Evolutionary conservation across 164 flowering plant genomes (phyloP).

Genomic region (Sextonia rubra): DNA sequence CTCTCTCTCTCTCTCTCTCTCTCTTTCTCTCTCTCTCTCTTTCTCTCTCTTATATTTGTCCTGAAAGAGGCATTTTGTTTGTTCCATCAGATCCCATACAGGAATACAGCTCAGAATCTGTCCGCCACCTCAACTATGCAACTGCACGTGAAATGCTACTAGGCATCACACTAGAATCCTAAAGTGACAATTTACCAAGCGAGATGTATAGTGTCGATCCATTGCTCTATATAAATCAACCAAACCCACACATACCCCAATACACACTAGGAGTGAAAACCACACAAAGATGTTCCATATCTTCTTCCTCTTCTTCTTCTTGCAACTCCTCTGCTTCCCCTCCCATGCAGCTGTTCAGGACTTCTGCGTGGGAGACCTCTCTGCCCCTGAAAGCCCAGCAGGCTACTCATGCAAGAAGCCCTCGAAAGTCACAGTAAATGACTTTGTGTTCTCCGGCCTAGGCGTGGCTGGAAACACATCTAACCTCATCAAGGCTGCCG

Average conservation of each 20-base stretch:
- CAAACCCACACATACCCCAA: neutral
- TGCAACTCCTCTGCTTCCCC: constrained; percentile 23
- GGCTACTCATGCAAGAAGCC: constrained; percentile 72
- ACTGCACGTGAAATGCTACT: neutral
- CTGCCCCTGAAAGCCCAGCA: constrained; percentile 41
- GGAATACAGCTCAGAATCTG: neutral
- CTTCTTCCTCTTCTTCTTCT: constrained; percentile 16
- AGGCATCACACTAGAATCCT: neutral
- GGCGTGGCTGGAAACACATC: constrained; percentile 59
- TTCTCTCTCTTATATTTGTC: neutral
- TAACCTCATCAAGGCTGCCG: constrained; percentile 66
- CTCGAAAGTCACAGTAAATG: constrained; percentile 39
- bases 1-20: no score
- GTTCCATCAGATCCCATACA: neutral
- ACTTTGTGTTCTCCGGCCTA: constrained; percentile 61
- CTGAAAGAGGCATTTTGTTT: neutral
- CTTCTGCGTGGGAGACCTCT: constrained; percentile 72
- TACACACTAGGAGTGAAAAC: neutral
- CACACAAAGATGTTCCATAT: neutral
- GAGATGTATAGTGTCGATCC: neutral
- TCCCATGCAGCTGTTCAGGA: constrained; percentile 35
- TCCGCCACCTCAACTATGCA: neutral
- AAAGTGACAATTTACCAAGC: neutral
- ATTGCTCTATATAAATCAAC: neutral
- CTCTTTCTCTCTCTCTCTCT: no score